Evolutionary conservation across 164 flowering plant species (phyloP).

Genomic region (Macadamia integrifolia): DNA sequence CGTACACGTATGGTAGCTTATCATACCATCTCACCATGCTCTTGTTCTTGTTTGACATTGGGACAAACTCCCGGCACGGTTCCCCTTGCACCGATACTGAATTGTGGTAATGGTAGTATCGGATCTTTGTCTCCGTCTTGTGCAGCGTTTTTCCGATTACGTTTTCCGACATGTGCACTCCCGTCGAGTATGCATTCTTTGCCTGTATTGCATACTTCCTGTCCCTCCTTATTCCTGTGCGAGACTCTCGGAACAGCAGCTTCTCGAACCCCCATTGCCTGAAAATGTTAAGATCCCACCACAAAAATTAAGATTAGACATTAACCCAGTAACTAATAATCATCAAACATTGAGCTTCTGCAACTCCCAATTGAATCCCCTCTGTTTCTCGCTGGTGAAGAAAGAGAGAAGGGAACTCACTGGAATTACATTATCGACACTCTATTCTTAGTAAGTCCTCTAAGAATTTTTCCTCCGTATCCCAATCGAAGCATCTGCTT

Average conservation of each 20-base stretch:
- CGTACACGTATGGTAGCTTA: slow-evolving; percentile 54
- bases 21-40: slow-evolving; percentile 35
- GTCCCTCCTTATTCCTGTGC: slow-evolving; percentile 35
- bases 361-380: not conserved
- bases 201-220: slow-evolving; percentile 50
- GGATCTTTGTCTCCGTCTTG: slow-evolving; percentile 41
- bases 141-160: slow-evolving; percentile 40
- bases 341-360: too few species aligned
- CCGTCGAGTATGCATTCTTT: slow-evolving; percentile 39
- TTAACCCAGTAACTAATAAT: not conserved
- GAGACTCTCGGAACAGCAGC: slow-evolving; percentile 40
- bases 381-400: not conserved
- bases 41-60: slow-evolving; percentile 31
- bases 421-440: too few species aligned
- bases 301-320: too few species aligned
- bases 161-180: slow-evolving; percentile 55
- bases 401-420: too few species aligned
- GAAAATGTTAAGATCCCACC: slow-evolving; percentile 1
- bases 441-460: too few species aligned
- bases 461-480: too few species aligned
- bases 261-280: slow-evolving; percentile 65
- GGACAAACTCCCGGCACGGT: slow-evolving; percentile 46
- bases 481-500: too few species aligned
- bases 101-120: slow-evolving; percentile 64
- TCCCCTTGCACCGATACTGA: slow-evolving; percentile 51